A percentile compares a stretch with the other conserved stretches of the same genome.
Evolutionary conservation across 1,284 basidiomycete species (phyloP).

Genomic region (Cronartium ribicola): DNA sequence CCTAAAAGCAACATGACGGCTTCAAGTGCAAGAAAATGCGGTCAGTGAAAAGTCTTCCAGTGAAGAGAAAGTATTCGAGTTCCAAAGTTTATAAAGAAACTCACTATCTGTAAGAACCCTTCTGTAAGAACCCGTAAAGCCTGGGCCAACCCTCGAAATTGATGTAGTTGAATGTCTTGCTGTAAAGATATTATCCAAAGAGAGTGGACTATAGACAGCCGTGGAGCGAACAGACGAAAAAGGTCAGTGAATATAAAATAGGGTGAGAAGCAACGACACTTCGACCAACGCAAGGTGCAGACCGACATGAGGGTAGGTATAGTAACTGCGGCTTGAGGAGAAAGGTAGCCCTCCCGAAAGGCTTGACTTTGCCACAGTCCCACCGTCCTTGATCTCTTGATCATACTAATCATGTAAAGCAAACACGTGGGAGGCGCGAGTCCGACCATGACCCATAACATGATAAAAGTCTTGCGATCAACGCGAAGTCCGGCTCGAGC

Average conservation of each 20-base stretch:
- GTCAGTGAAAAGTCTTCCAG: not conserved
- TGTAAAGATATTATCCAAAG: too few species aligned
- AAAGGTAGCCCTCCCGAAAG: slow-evolving; percentile 1
- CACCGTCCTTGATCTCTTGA: not conserved
- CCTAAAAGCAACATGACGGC: slow-evolving; percentile 1
- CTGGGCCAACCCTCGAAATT: not conserved
- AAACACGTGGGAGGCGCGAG: slow-evolving; percentile 1
- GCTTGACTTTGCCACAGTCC: not conserved
- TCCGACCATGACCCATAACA: not conserved
- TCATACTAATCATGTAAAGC: not conserved
- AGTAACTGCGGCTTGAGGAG: slow-evolving; percentile 2
- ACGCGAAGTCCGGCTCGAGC: not conserved
- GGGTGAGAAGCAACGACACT: not conserved
- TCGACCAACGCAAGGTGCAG: not conserved
- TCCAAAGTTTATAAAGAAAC: not conserved
- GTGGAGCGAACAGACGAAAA: too few species aligned
- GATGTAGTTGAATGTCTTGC: too few species aligned
- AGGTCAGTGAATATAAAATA: too few species aligned
- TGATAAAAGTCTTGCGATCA: not conserved
- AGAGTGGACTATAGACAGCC: too few species aligned
- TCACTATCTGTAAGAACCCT: not conserved
- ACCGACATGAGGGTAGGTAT: not conserved
- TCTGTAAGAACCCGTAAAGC: not conserved
- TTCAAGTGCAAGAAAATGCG: not conserved
- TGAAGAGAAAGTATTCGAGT: not conserved